A percentile compares a stretch with the other conserved stretches of the same genome.
phyloP scores from a whole-genome alignment of 2,329 filamentous ascomycete genomes.

The Penicillium corylophilum region DNA sequence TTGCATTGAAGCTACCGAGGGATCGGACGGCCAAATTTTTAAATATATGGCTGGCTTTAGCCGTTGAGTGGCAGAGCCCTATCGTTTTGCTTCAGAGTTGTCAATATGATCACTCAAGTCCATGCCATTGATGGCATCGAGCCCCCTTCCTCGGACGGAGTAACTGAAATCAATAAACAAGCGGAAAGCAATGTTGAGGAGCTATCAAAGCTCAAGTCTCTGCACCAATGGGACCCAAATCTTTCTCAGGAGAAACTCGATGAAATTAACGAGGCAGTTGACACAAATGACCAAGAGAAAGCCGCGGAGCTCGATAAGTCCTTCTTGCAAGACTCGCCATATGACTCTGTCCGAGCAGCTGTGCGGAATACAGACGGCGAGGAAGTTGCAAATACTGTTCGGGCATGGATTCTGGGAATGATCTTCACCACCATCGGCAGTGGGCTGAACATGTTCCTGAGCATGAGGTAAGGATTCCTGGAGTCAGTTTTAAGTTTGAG shows the following conservation, averaged over 20 bases:
- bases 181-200: constrained; percentile 2
- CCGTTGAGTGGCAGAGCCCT: too few species aligned
- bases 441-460: constrained; percentile 58
- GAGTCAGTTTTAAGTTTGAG: too few species aligned
- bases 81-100: too few species aligned
- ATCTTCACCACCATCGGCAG: constrained; percentile 57
- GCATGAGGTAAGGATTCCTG: constrained; percentile 40
- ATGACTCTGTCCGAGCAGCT: constrained; percentile 61
- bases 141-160: neutral
- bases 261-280: constrained; percentile 56
- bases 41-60: too few species aligned
- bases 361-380: constrained; percentile 63
- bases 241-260: constrained; percentile 59
- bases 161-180: neutral
- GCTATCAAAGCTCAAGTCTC: constrained; percentile 6
- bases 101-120: too few species aligned
- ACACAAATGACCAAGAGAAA: constrained; percentile 57
- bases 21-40: too few species aligned
- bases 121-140: constrained; percentile 1
- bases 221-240: constrained; percentile 58
- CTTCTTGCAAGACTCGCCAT: constrained; percentile 62
- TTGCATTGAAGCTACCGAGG: too few species aligned
- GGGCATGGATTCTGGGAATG: constrained; percentile 60
- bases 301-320: constrained; percentile 49
- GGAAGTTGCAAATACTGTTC: constrained; percentile 59